Conservation (phyloP, 176 grass and related monocot genomes). For the Oryza glaberrima region DNA sequence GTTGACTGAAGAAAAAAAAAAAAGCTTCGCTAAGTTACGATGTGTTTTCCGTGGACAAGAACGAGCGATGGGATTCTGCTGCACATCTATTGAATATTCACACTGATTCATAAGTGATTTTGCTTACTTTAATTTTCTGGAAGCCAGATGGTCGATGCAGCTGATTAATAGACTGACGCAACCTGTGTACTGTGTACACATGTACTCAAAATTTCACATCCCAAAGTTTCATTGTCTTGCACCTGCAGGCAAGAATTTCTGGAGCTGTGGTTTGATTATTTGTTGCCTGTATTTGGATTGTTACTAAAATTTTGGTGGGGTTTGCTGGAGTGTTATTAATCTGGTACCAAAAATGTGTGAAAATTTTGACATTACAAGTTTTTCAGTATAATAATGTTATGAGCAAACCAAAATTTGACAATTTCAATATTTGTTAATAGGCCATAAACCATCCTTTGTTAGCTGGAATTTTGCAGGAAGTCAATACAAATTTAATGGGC, state of each 20-base stretch:
- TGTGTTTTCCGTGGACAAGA: neutral
- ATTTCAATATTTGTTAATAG: too few relatives aligned
- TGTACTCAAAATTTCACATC: neutral
- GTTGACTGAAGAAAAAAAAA: constrained; percentile 4
- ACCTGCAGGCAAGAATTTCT: neutral
- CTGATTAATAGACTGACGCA: neutral
- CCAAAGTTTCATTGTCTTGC: neutral
- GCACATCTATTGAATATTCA: neutral
- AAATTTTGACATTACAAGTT: neutral
- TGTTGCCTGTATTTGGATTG: neutral
- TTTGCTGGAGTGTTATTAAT: neutral
- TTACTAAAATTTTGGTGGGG: neutral
- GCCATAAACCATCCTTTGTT: too few relatives aligned
- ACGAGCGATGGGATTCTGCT: neutral
- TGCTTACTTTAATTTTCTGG: neutral
- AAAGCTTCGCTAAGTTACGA: neutral
- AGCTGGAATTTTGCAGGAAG: neutral
- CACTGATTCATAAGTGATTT: neutral
- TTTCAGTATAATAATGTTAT: neutral
- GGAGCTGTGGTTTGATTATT: neutral
- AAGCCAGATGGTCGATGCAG: neutral
- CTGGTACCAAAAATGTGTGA: neutral
- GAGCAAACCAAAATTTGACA: neutral
- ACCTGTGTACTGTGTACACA: too few relatives aligned
- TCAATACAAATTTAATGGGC: neutral